Percentiles rank a stretch among this genome's conserved stretches.
Evolutionary conservation across 345 rosid genomes (phyloP).

Genomic region (Mercurialis annua): DNA sequence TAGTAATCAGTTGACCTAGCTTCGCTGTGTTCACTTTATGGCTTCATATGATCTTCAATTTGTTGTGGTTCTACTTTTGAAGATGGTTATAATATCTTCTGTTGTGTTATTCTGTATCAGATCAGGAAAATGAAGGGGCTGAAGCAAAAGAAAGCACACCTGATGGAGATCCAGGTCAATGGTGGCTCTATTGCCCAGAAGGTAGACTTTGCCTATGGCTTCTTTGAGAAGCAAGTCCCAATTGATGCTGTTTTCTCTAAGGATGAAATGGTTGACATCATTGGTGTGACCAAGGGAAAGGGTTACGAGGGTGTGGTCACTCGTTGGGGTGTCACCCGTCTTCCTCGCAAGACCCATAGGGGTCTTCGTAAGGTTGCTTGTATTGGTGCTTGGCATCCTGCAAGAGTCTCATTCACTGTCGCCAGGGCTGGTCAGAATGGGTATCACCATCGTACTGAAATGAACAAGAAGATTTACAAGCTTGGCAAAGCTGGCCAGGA

Average conservation of each 20-base stretch:
- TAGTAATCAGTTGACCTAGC: background rate
- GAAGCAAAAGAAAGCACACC: slow-evolving; percentile 89
- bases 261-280: slow-evolving; percentile 83
- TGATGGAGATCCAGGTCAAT: slow-evolving; percentile 87
- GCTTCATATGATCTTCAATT: background rate
- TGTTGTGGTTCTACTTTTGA: background rate
- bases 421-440: slow-evolving; percentile 99
- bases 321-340: slow-evolving; percentile 92
- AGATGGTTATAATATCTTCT: background rate
- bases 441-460: slow-evolving; percentile 85
- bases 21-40: background rate
- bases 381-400: slow-evolving; percentile 97
- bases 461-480: slow-evolving; percentile 85
- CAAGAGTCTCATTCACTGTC: slow-evolving; percentile 87
- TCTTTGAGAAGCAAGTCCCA: slow-evolving; percentile 84
- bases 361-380: slow-evolving; percentile 95
- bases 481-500: slow-evolving; percentile 66
- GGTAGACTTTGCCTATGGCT: slow-evolving; percentile 69
- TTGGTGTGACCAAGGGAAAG: slow-evolving; percentile 86
- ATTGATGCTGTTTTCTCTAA: slow-evolving; percentile 77
- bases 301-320: slow-evolving; percentile 92
- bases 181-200: slow-evolving; percentile 76
- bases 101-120: slow-evolving; percentile 22
- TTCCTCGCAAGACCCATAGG: slow-evolving; percentile 86
- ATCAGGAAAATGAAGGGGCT: slow-evolving; percentile 86